These are phyloP conservation scores for Diaporthe sp. DNA, from an alignment of 2,329 filamentous ascomycete species.

Conservation along the genomic window DNA sequence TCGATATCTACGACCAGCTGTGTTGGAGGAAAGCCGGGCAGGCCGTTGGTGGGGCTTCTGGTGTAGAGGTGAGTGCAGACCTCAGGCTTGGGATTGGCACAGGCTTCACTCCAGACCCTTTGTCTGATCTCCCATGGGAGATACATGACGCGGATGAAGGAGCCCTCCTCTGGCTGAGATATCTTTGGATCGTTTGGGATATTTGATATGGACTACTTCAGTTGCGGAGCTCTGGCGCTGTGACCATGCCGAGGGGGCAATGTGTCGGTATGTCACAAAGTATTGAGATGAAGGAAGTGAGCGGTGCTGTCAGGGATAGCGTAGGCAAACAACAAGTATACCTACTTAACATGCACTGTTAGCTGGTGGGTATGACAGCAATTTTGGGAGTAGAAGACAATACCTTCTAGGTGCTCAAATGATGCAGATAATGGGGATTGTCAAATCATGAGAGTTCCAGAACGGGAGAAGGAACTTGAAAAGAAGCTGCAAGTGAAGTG, in stretches of 20 bases:
- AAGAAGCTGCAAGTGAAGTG: not conserved
- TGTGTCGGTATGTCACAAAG: not conserved
- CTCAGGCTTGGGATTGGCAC: not conserved
- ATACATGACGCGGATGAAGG: not conserved
- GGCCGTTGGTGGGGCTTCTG: not conserved
- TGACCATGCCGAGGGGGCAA: too few species aligned
- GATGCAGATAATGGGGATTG: not conserved
- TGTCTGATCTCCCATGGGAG: not conserved
- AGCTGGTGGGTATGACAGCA: not conserved
- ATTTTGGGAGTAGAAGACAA: not conserved
- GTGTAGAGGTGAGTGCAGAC: not conserved
- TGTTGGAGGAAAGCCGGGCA: not conserved
- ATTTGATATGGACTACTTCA: not conserved
- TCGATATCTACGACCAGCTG: constrained; percentile 8
- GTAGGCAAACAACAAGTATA: not conserved
- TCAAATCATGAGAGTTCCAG: not conserved
- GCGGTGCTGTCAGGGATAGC: not conserved
- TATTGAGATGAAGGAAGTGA: not conserved
- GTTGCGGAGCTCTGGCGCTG: not conserved
- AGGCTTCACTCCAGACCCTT: not conserved
- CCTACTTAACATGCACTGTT: not conserved
- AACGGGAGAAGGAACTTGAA: not conserved
- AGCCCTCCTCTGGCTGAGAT: not conserved
- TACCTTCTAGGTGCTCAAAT: not conserved
- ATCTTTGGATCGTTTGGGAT: not conserved